phyloP scores from a whole-genome alignment of 2,329 filamentous ascomycete genomes.

The Hypoxylon sp. region DNA sequence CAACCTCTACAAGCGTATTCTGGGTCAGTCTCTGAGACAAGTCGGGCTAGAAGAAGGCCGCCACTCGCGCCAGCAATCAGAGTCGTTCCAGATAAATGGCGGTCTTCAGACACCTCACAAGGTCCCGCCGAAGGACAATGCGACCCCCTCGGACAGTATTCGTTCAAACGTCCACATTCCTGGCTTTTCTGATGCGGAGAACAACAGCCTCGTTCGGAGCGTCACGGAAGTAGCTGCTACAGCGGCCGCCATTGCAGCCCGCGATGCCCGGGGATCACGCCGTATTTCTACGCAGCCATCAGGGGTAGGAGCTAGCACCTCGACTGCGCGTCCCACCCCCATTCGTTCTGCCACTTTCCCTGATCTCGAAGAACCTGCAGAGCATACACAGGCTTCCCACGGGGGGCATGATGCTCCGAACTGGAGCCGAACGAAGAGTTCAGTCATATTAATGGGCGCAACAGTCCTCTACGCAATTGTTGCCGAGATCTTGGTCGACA shows the following conservation, averaged over 20 bases:
- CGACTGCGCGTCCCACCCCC: slow-evolving; percentile 49
- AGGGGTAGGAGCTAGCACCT: slow-evolving; percentile 47
- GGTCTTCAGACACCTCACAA: slow-evolving; percentile 72
- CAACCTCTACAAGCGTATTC: slow-evolving; percentile 90
- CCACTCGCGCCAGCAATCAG: slow-evolving; percentile 49
- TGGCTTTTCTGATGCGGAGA: slow-evolving; percentile 85
- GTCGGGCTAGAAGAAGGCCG: slow-evolving; percentile 72
- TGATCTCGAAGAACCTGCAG: slow-evolving; percentile 62
- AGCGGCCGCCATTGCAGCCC: slow-evolving; percentile 86
- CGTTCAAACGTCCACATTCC: slow-evolving; percentile 67
- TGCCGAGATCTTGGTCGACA: slow-evolving; percentile 96
- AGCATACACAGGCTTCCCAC: slow-evolving; percentile 59
- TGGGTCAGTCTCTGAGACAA: slow-evolving; percentile 90
- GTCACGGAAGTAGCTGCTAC: slow-evolving; percentile 95
- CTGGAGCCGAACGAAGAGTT: slow-evolving; percentile 93
- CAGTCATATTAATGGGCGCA: slow-evolving; percentile 87
- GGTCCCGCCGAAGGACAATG: slow-evolving; percentile 76
- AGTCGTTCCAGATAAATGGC: slow-evolving; percentile 56
- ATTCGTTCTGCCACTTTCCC: slow-evolving; percentile 56
- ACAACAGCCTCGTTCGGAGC: slow-evolving; percentile 82
- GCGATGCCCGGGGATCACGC: slow-evolving; percentile 70
- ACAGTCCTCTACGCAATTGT: slow-evolving; percentile 96
- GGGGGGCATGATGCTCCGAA: slow-evolving; percentile 98
- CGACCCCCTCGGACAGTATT: slow-evolving; percentile 57
- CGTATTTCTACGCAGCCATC: slow-evolving; percentile 54